These are phyloP conservation scores for Aureobasidium sp. DNA, from an alignment of 2,329 filamentous ascomycete species.

Conservation along the genomic window DNA sequence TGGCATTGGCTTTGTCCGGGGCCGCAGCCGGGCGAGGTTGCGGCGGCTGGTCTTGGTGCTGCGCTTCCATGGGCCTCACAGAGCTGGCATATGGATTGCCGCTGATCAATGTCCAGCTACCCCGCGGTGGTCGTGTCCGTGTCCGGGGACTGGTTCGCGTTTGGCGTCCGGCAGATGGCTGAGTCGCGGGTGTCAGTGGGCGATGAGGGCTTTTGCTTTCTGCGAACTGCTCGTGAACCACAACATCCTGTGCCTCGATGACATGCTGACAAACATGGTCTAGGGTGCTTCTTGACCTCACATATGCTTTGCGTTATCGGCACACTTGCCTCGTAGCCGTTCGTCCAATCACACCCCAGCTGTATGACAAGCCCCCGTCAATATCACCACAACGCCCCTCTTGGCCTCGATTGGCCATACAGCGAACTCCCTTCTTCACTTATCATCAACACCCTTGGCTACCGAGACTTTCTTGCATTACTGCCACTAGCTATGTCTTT, in stretches of 20 bases:
- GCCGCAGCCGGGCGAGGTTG: background rate
- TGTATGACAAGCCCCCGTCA: background rate
- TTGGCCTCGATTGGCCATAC: background rate
- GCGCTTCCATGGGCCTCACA: constrained; percentile 4
- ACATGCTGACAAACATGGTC: constrained; percentile 2
- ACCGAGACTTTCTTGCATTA: background rate
- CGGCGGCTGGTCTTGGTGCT: background rate
- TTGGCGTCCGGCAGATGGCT: background rate
- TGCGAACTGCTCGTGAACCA: background rate
- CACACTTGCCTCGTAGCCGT: background rate
- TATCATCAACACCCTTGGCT: background rate
- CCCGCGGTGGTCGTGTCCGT: background rate
- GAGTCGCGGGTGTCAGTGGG: background rate
- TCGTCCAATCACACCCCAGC: background rate
- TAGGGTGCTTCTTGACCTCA: background rate
- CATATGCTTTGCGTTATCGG: constrained; percentile 8
- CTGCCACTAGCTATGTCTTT: background rate
- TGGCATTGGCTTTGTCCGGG: background rate
- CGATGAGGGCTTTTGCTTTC: background rate
- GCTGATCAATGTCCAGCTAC: background rate
- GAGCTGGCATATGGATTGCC: background rate
- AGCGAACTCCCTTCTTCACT: background rate
- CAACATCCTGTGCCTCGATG: background rate
- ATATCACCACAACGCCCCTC: background rate
- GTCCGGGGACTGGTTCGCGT: background rate